Conservation (phyloP, 2,329 filamentous ascomycete genomes). For the Talaromyces sp. region DNA sequence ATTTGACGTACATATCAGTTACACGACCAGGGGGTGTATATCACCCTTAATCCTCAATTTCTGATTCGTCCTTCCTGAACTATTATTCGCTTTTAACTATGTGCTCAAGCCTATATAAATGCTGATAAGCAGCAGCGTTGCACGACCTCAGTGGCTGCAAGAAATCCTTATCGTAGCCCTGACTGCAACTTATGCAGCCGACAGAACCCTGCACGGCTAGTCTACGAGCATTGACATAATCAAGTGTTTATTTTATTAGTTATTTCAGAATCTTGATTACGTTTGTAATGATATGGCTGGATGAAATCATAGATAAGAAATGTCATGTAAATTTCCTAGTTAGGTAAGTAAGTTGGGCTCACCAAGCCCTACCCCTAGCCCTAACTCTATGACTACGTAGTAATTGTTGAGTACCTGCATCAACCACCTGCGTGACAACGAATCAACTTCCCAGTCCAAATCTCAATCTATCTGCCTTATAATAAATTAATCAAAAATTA, state of each 20-base stretch:
- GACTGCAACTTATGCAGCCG: background rate
- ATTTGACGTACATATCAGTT: background rate
- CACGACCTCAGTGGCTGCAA: background rate
- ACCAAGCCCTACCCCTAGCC: conserved; percentile 6
- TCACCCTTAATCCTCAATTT: background rate
- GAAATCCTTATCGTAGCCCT: conserved; percentile 9
- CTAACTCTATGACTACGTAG: background rate
- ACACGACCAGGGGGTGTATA: background rate
- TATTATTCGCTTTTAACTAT: background rate
- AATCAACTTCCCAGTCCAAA: background rate
- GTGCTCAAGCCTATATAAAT: background rate
- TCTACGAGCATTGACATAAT: background rate
- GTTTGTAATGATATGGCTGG: background rate
- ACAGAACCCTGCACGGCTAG: background rate
- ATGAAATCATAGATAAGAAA: conserved; percentile 4
- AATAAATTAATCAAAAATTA: background rate
- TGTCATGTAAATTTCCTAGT: background rate
- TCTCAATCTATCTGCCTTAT: background rate
- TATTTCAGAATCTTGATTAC: background rate
- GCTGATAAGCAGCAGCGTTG: background rate
- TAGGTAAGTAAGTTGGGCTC: background rate
- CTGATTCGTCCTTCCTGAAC: background rate
- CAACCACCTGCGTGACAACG: background rate
- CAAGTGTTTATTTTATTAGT: background rate
- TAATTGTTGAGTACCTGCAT: background rate